Evolutionary conservation across 257 asterid genomes (phyloP), one percentile per base, ranked within the genome.

Genomic region (Solanum appendiculatum): DNA sequence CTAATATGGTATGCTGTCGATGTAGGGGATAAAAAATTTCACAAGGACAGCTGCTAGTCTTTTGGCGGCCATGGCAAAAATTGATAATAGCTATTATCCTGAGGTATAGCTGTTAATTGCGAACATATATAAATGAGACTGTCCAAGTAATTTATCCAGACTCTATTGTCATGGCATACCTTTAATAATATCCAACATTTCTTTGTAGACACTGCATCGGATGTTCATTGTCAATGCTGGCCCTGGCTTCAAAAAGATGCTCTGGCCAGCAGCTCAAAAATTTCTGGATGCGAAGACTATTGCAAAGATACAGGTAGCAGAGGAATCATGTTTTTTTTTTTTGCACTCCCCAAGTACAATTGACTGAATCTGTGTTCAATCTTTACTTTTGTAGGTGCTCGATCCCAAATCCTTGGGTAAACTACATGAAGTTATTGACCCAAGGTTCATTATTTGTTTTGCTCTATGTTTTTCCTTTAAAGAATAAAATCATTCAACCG

Each of bases 191-290:
- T 86, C 39, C 54, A 16, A 60, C 85, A 80, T 77, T 48, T 82
- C n/a, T 89, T 70, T 88, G 92, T 93, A 97, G 99, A 97, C 99
- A 9, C 97, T 97, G 87, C 95, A 97, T 86, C 93, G 89, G 85
- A 94, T 97, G 99, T 97, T 91, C 85, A 86, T 96, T 90, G 98
- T 95, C 69, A 97, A 97, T 92, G 99, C 99, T 78, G 98, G 99
- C 87, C 85, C 97, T 90, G 98, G 94, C 84, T 96, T 97, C 92
- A 96, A 92, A 90, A 95, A 93, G 91, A 93, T 95, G 91, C 94
- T 96, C 82, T 96, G 99, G 99, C 99, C 98, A 73, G 98, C 98
- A 87, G 98, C 98, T 75, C 96, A 94, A 91, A 96, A 92, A 90
- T 92, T 96, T 88, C 90, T 96, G 80, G 99, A 96, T 92, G 34